Conservation (phyloP, 345 rosid genomes). For the Psidium friedrichsthalianum region DNA sequence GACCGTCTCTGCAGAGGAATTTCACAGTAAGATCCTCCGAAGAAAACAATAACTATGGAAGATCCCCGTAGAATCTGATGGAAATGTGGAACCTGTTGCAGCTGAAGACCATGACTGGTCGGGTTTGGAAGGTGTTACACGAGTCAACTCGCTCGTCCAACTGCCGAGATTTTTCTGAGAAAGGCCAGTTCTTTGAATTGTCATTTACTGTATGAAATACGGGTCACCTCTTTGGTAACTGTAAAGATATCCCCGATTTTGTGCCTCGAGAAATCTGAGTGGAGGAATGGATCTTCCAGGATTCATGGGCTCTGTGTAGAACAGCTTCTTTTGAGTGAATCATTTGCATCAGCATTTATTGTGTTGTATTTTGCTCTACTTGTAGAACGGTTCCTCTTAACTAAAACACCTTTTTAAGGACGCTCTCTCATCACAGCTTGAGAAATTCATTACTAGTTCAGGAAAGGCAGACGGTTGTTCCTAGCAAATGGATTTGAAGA, state of each 20-base stretch:
- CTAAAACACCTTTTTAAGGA: background rate
- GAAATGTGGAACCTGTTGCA: conserved; percentile 12
- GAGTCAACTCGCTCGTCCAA: conserved; percentile 96
- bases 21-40: conserved; percentile 72
- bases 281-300: background rate
- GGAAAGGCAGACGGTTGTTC: background rate
- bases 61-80: conserved; percentile 16
- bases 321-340: background rate
- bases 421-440: background rate
- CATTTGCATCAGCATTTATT: background rate
- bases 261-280: background rate
- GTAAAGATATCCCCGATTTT: background rate
- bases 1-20: conserved; percentile 90
- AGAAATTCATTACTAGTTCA: background rate
- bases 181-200: conserved; percentile 25
- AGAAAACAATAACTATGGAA: conserved; percentile 31
- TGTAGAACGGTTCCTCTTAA: background rate
- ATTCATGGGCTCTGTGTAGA: background rate
- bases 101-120: conserved; percentile 84
- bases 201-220: background rate
- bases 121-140: conserved; percentile 89
- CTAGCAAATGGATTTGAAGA: background rate
- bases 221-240: background rate
- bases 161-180: conserved; percentile 93
- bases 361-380: background rate